Base-by-base conservation (phyloP, 352 stramenopile species). In the Pythium angustatum region DNA sequence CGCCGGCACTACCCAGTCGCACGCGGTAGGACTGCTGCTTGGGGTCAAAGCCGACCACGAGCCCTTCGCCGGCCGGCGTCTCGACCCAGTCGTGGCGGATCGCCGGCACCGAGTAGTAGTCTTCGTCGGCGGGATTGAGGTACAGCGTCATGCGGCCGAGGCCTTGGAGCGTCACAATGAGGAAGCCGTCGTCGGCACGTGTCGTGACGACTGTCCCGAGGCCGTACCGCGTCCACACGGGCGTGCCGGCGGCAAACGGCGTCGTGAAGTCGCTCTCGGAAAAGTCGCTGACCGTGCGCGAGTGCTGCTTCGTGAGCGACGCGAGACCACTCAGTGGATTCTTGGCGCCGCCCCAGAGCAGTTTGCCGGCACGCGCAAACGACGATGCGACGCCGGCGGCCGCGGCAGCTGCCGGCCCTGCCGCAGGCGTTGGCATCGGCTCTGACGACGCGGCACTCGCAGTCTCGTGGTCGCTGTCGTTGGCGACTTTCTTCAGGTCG, bases 161-260 rank as follows among this genome's bases (percentile, higher is more conserved):
- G 27, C 71, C 60, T 62, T 89, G 79, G 9, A 92, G 59, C 15
- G 75, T 58, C 45, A 92, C 73, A 15, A 77, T 68, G 15, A 76
- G 78, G 26, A 88, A 69, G 43, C 76, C 79, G 49, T 91, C 79
- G 9, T 79, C 67, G 19, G 73, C 59, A 41, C 83, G 72, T 15
- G 84, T 73, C 2, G 71, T 73, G n/a, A 78, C 21, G 43, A 92
- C 71, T n/a, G 73, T 80, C 22, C 83, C 83, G 9, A 92, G 79
- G 0, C 83, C 83, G 54, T 87, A 92, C 33, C 69, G 68, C 34
- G 83, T 92, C 19, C 71, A 84, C 30, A 92, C 78, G 55, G 75
- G 71, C 26, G 74, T 77, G 17, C 79, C 81, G 1, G 71, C 58
- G 14, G 64, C 48, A 36, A 83, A 68, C 2, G 62, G 79, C 30